Percentiles rank a stretch among this genome's conserved stretches.
Evolutionary conservation across 495 filamentous ascomycete species (phyloP).

Genomic region (Podospora pseudocomata): DNA sequence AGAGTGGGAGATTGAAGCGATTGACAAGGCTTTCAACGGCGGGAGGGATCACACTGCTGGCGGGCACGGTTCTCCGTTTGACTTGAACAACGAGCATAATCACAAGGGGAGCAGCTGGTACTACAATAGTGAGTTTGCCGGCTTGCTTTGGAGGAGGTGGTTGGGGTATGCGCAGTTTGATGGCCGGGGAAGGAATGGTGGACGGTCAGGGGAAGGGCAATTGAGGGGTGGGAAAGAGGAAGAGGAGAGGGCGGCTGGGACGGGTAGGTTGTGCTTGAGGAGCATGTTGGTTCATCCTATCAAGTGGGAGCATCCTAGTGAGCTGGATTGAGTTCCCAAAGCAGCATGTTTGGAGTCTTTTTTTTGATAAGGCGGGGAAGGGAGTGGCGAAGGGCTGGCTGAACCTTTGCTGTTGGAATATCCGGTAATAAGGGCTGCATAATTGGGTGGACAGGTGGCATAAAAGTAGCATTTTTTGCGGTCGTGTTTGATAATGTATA

Average conservation of each 20-base stretch:
- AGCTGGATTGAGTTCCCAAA: constrained; percentile 27
- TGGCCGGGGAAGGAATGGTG: constrained; percentile 63
- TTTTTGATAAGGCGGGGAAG: constrained; percentile 1
- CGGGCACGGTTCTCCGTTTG: constrained; percentile 68
- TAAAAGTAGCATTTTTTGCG: not conserved
- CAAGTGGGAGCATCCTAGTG: constrained; percentile 57
- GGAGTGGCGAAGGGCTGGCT: not conserved
- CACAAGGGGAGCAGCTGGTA: constrained; percentile 90
- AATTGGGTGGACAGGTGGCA: not conserved
- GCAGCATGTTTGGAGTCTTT: not conserved
- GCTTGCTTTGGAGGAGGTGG: constrained; percentile 84
- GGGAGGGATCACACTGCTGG: constrained; percentile 70
- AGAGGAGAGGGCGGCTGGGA: constrained; percentile 48
- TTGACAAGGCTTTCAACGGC: constrained; percentile 80
- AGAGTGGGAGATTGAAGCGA: constrained; percentile 64
- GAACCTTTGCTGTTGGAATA: not conserved
- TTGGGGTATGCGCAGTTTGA: constrained; percentile 69
- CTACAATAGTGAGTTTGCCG: constrained; percentile 83
- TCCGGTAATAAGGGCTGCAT: not conserved
- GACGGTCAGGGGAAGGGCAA: constrained; percentile 52
- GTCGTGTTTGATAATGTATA: not conserved
- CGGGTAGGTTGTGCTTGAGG: constrained; percentile 83
- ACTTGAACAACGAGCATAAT: constrained; percentile 81
- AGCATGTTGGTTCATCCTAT: constrained; percentile 90
- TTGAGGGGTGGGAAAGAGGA: constrained; percentile 67